Conservation (phyloP, 495 filamentous ascomycete genomes). For the Aspergillus diversus region DNA sequence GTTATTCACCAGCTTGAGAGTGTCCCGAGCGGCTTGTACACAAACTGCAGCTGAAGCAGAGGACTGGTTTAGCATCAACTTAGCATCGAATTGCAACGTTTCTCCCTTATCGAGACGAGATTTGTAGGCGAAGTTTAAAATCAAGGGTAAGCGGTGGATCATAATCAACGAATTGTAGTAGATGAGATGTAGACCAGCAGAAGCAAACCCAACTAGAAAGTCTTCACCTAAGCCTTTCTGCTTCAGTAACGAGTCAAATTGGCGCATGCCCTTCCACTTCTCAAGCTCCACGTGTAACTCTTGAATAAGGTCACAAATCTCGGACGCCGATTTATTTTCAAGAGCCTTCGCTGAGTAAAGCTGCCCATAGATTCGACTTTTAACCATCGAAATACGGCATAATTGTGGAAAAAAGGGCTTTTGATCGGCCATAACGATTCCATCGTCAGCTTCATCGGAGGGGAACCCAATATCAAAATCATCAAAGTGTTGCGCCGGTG, state of each 20-base stretch:
- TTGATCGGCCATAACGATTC: slow-evolving; percentile 69
- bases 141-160: slow-evolving; percentile 92
- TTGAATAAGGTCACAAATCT: slow-evolving; percentile 84
- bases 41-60: slow-evolving; percentile 83
- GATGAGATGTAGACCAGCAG: slow-evolving; percentile 85
- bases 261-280: slow-evolving; percentile 84
- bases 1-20: slow-evolving; percentile 87
- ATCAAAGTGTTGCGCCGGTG: slow-evolving; percentile 89
- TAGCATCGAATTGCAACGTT: slow-evolving; percentile 3
- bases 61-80: slow-evolving; percentile 69
- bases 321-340: slow-evolving; percentile 73
- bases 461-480: slow-evolving; percentile 96
- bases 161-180: slow-evolving; percentile 97
- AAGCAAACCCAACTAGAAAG: slow-evolving; percentile 81
- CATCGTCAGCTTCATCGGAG: slow-evolving; percentile 73
- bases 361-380: slow-evolving; percentile 86
- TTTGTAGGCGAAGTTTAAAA: slow-evolving; percentile 66
- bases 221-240: slow-evolving; percentile 82
- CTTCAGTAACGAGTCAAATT: slow-evolving; percentile 74
- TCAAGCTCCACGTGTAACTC: slow-evolving; percentile 87
- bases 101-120: slow-evolving; percentile 12
- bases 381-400: slow-evolving; percentile 84
- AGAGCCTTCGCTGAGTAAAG: slow-evolving; percentile 87
- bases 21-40: slow-evolving; percentile 84
- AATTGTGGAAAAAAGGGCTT: slow-evolving; percentile 87